These are phyloP conservation scores for Takashimella tepidaria DNA, from an alignment of 1,284 basidiomycete genomes.

Conservation along the genomic window DNA sequence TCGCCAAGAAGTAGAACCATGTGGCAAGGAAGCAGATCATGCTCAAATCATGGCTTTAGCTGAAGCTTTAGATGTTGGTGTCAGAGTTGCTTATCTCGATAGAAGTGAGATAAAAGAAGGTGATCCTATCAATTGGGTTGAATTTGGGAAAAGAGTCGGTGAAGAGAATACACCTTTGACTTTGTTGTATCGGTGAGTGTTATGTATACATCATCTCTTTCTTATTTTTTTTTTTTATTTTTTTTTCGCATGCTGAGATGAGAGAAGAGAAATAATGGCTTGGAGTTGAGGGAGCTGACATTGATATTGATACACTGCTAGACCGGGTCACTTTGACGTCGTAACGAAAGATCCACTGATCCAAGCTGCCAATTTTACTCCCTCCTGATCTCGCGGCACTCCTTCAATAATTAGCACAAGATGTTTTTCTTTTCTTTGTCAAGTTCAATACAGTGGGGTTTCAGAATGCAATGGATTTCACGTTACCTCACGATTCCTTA, in stretches of 20 bases:
- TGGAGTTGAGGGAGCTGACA: too few species aligned
- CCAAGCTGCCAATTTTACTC: too few species aligned
- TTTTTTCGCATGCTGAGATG: constrained; percentile 10
- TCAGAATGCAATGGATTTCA: too few species aligned
- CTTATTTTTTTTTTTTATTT: constrained; percentile 1
- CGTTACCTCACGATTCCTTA: too few species aligned
- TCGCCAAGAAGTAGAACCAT: constrained; percentile 67
- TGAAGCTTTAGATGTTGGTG: constrained; percentile 60
- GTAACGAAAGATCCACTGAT: constrained; percentile 45
- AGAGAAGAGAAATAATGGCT: too few species aligned
- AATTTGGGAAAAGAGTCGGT: constrained; percentile 54
- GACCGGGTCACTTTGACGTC: constrained; percentile 73
- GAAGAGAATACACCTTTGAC: constrained; percentile 46
- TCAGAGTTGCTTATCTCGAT: constrained; percentile 76
- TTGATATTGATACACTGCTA: too few species aligned
- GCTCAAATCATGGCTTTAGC: constrained; percentile 76
- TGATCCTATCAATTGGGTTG: constrained; percentile 56
- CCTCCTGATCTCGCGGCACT: too few species aligned
- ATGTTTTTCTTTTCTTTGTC: too few species aligned
- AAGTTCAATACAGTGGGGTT: too few species aligned
- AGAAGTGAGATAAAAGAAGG: constrained; percentile 48
- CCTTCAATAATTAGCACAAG: too few species aligned
- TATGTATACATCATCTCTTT: too few species aligned
- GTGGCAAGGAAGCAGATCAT: constrained; percentile 82
- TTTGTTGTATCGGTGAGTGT: constrained; percentile 66